Evolutionary conservation across 495 filamentous ascomycete genomes (phyloP).

Genomic region (Penicillium desertorum): DNA sequence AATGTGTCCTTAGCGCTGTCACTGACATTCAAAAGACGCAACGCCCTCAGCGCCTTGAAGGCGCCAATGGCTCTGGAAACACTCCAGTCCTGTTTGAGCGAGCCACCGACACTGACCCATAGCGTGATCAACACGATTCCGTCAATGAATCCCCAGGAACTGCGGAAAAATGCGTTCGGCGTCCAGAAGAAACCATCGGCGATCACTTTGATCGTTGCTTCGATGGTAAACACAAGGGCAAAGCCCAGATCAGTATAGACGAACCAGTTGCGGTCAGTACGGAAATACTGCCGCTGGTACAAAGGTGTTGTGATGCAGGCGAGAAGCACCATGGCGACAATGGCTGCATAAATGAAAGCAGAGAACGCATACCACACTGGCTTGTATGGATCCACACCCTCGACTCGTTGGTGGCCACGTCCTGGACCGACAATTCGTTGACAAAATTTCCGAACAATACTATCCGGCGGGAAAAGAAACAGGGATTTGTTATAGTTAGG

Average conservation of each 20-base stretch:
- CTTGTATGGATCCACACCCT: constrained; percentile 83
- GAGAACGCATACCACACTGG: constrained; percentile 91
- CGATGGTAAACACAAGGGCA: constrained; percentile 80
- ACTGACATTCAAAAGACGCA: constrained; percentile 90
- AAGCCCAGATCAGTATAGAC: constrained; percentile 89
- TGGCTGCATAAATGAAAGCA: constrained; percentile 87
- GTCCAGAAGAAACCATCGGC: constrained; percentile 97
- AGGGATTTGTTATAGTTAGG: constrained; percentile 91
- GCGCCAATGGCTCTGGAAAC: constrained; percentile 90
- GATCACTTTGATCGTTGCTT: constrained; percentile 89
- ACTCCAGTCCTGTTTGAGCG: constrained; percentile 71
- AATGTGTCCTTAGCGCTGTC: constrained; percentile 96
- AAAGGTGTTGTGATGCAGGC: constrained; percentile 93
- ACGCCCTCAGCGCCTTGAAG: constrained; percentile 95
- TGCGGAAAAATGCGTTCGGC: constrained; percentile 93
- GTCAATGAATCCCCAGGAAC: constrained; percentile 97
- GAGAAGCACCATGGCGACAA: constrained; percentile 94
- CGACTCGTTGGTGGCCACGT: constrained; percentile 77
- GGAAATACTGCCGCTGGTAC: constrained; percentile 85
- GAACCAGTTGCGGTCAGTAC: constrained; percentile 83
- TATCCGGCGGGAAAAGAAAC: constrained; percentile 76
- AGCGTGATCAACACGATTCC: constrained; percentile 89
- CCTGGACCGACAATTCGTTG: constrained; percentile 92
- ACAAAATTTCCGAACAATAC: constrained; percentile 76
- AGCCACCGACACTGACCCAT: constrained; percentile 90